Evolutionary conservation across 139 green algal genomes (phyloP).

Genomic region (Coelastrella sp.): DNA sequence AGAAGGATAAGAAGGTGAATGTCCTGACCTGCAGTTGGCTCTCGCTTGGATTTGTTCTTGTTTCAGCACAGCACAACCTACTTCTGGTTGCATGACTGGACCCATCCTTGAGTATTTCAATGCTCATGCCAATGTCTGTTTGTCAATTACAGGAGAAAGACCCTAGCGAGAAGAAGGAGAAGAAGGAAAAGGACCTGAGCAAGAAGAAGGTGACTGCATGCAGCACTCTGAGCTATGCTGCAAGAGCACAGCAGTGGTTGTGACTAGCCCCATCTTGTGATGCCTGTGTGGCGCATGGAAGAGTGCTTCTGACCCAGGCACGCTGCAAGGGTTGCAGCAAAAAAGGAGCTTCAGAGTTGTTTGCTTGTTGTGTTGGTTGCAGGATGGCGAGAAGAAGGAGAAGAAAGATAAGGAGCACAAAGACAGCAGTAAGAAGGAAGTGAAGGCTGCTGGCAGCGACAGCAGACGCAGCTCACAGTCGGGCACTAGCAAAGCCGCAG

Average conservation of each 20-base stretch:
- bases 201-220: slow-evolving; percentile 47
- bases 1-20: too few species aligned
- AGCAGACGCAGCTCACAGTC: slow-evolving; percentile 44
- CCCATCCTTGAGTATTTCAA: too few species aligned
- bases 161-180: slow-evolving; percentile 66
- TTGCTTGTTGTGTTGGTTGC: not conserved
- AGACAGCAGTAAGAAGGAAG: slow-evolving; percentile 55
- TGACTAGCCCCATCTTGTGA: too few species aligned
- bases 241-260: not conserved
- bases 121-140: not conserved
- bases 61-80: too few species aligned
- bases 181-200: slow-evolving; percentile 62
- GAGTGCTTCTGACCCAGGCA: too few species aligned
- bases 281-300: too few species aligned
- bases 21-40: too few species aligned
- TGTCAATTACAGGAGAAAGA: slow-evolving; percentile 53
- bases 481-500: slow-evolving; percentile 37
- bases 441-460: slow-evolving; percentile 30
- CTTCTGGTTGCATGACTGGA: too few species aligned
- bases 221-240: not conserved
- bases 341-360: not conserved
- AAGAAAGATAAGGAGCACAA: slow-evolving; percentile 56
- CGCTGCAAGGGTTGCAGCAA: not conserved
- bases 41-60: too few species aligned
- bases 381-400: slow-evolving; percentile 60